These are phyloP conservation scores for Aureococcus anophagefferens DNA, from an alignment of 108 stramenopile species.

Conservation along the genomic window DNA sequence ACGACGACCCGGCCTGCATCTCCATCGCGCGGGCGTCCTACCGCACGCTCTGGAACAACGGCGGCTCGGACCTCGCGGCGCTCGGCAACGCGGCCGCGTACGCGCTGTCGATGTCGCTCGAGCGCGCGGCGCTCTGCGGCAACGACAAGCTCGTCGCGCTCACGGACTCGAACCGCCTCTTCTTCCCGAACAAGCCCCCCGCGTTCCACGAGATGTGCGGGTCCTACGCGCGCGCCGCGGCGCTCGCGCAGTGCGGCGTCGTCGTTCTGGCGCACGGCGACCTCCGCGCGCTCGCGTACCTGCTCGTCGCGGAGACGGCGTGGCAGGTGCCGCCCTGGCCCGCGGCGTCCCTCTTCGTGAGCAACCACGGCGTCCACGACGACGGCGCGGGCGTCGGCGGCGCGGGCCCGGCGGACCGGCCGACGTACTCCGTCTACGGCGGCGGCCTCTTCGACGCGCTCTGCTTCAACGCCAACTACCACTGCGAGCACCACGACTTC, in stretches of 20 bases:
- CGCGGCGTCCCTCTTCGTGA: constrained; percentile 66
- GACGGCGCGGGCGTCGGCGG: constrained; percentile 14
- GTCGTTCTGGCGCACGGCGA: constrained; percentile 28
- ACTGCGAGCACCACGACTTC: constrained; percentile 74
- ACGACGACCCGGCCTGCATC: background rate
- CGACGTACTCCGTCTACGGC: constrained; percentile 33
- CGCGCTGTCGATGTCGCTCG: too few relatives aligned
- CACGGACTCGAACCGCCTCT: constrained; percentile 46
- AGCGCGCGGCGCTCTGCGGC: too few relatives aligned
- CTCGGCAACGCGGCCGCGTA: constrained; percentile 20
- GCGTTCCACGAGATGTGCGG: constrained; percentile 59
- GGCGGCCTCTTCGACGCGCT: constrained; percentile 11
- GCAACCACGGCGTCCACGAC: constrained; percentile 47
- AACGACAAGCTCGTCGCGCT: constrained; percentile 61
- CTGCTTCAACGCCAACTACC: constrained; percentile 63
- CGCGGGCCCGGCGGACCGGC: constrained; percentile 49
- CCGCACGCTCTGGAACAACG: too few relatives aligned
- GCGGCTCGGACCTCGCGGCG: constrained; percentile 2
- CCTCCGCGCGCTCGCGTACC: constrained; percentile 47
- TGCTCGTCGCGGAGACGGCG: constrained; percentile 56
- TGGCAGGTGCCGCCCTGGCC: constrained; percentile 71
- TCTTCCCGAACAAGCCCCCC: constrained; percentile 63
- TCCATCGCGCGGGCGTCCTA: too few relatives aligned
- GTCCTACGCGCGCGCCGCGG: constrained; percentile 47
- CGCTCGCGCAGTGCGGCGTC: too few relatives aligned